Percentiles rank a stretch among this genome's conserved stretches.
Conservation (phyloP, 768 basidiomycete species). For the Daedaleopsis nitida region DNA sequence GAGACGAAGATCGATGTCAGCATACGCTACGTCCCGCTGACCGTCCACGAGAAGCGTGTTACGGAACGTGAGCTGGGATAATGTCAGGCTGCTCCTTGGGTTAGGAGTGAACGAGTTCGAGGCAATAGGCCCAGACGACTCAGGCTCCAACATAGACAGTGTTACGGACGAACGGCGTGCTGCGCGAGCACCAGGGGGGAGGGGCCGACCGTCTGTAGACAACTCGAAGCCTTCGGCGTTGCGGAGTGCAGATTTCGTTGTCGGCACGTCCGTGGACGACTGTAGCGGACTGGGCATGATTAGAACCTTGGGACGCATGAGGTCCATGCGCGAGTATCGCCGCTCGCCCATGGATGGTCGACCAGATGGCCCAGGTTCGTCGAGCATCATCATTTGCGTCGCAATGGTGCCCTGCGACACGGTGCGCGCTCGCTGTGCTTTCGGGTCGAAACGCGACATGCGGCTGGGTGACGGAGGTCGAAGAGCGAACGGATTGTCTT, state of each 20-base stretch:
- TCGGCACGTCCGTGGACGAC: slow-evolving; percentile 33
- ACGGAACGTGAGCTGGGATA: slow-evolving; percentile 86
- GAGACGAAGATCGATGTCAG: slow-evolving; percentile 60
- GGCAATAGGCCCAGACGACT: slow-evolving; percentile 21
- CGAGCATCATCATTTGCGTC: slow-evolving; percentile 58
- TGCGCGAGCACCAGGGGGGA: slow-evolving; percentile 74
- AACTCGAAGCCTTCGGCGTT: slow-evolving; percentile 62
- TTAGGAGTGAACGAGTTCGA: slow-evolving; percentile 81
- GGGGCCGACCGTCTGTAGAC: slow-evolving; percentile 71
- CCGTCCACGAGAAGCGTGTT: slow-evolving; percentile 76
- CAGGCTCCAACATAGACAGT: slow-evolving; percentile 34
- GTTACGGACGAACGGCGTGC: slow-evolving; percentile 49
- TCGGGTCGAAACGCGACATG: slow-evolving; percentile 47
- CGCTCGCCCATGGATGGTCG: slow-evolving; percentile 44
- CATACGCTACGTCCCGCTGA: slow-evolving; percentile 60
- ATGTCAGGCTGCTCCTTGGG: slow-evolving; percentile 67
- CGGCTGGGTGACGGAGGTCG: slow-evolving; percentile 40
- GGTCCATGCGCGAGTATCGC: slow-evolving; percentile 72
- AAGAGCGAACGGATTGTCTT: slow-evolving; percentile 37
- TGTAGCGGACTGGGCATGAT: slow-evolving; percentile 93
- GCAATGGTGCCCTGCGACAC: slow-evolving; percentile 59
- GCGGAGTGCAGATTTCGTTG: slow-evolving; percentile 28
- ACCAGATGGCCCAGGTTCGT: slow-evolving; percentile 27
- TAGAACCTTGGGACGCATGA: slow-evolving; percentile 88
- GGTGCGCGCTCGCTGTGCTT: slow-evolving; percentile 38